phyloP scores from a whole-genome alignment of 805 yeast species.

The Candida piceae region DNA sequence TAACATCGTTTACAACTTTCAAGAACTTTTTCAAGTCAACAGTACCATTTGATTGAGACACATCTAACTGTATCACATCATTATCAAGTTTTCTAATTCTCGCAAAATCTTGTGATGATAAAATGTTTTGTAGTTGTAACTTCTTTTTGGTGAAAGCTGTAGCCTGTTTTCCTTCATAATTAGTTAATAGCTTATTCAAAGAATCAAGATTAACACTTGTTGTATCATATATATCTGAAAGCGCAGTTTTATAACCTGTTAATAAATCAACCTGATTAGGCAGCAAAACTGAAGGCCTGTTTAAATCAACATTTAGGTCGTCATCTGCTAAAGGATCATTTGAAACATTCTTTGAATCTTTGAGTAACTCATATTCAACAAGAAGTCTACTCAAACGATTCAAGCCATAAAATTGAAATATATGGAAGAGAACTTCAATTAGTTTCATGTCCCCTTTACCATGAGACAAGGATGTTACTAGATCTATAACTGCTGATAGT shows the following conservation, averaged over 20 bases:
- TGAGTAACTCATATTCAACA: conserved; percentile 53
- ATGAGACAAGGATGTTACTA: conserved; percentile 59
- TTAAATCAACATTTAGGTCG: conserved; percentile 19
- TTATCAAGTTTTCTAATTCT: conserved; percentile 21
- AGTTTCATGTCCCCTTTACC: conserved; percentile 62
- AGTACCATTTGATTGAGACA: no score
- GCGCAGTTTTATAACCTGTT: conserved; percentile 15
- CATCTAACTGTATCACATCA: conserved; percentile 15
- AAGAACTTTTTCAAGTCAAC: conserved; percentile 18
- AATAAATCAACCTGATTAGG: conserved; percentile 26
- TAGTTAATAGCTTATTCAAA: conserved; percentile 4
- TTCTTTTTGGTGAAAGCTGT: neutral
- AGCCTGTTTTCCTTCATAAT: conserved; percentile 2
- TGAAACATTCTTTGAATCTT: conserved; percentile 14
- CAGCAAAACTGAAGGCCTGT: conserved; percentile 21
- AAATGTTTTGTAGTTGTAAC: neutral
- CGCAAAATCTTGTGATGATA: conserved; percentile 10
- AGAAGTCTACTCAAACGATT: conserved; percentile 47
- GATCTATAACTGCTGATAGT: conserved; percentile 46
- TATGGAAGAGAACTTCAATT: conserved; percentile 43
- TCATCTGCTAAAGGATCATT: conserved; percentile 8
- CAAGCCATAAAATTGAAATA: conserved; percentile 46
- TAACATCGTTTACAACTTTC: conserved; percentile 18
- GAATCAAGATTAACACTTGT: conserved; percentile 7
- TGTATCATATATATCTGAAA: conserved; percentile 16